Evolutionary conservation across 371 early-diverging fungal species (phyloP).

Genomic region (Catenaria anguillulae): DNA sequence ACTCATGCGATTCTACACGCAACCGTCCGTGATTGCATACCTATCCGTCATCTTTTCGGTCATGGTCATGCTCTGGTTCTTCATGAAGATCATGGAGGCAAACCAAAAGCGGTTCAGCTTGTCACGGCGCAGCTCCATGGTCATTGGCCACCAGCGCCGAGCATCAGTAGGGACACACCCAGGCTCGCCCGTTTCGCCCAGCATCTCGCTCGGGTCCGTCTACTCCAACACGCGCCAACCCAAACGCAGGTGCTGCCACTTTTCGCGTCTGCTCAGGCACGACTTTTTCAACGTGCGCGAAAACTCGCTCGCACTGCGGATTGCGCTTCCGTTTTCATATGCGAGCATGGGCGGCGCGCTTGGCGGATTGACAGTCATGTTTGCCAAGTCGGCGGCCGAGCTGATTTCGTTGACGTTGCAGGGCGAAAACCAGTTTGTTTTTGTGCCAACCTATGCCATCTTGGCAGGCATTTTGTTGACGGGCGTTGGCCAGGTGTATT

Average conservation of each 20-base stretch:
- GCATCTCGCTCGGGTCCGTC: too few relatives aligned
- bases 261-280: not conserved
- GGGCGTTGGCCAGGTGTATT: slow-evolving; percentile 64
- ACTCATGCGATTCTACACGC: slow-evolving; percentile 51
- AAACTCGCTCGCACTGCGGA: slow-evolving; percentile 1
- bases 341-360: slow-evolving; percentile 56
- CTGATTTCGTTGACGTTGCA: slow-evolving; percentile 47
- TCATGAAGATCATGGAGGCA: slow-evolving; percentile 19
- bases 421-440: slow-evolving; percentile 57
- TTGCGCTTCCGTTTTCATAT: slow-evolving; percentile 41
- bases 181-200: too few relatives aligned
- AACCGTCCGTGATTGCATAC: slow-evolving; percentile 49
- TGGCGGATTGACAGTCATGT: slow-evolving; percentile 67
- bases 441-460: slow-evolving; percentile 51
- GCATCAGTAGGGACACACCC: too few relatives aligned
- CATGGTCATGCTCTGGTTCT: slow-evolving; percentile 33
- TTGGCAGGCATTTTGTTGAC: slow-evolving; percentile 50
- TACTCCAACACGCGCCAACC: too few relatives aligned
- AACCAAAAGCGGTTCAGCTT: not conserved
- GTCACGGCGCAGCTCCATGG: too few relatives aligned
- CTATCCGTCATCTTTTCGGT: slow-evolving; percentile 39
- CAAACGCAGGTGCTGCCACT: not conserved
- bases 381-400: slow-evolving; percentile 65
- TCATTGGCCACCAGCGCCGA: too few relatives aligned
- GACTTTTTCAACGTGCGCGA: not conserved